These are phyloP conservation scores for Rhynchospora pubera DNA, from an alignment of 176 grass and related monocot species.

Conservation along the genomic window DNA sequence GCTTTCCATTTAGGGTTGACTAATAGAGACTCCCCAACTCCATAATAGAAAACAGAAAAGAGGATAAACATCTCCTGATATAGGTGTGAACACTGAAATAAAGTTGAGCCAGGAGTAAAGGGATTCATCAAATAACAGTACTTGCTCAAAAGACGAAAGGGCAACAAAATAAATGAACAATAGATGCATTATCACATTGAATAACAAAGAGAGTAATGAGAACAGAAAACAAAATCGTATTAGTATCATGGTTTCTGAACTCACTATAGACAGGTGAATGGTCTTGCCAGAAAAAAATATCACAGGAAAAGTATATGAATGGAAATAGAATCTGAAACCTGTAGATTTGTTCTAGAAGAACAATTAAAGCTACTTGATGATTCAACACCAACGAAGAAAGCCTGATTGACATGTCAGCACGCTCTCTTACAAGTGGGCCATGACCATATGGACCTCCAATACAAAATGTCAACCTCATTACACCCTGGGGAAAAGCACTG, in stretches of 20 bases:
- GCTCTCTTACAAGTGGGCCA: conserved; percentile 43
- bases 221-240: not conserved
- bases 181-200: not conserved
- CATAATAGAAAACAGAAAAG: not conserved
- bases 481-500: conserved; percentile 42
- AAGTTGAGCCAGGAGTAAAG: not conserved
- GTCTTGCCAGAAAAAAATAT: not conserved
- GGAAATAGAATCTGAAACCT: conserved; percentile 36
- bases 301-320: conserved; percentile 2
- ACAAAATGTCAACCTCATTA: conserved; percentile 64
- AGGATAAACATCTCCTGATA: not conserved
- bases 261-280: not conserved
- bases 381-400: conserved; percentile 91
- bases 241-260: not conserved
- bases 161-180: not conserved
- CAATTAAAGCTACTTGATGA: conserved; percentile 79
- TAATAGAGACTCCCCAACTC: not conserved
- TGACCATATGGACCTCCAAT: conserved; percentile 89
- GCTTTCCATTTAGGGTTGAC: not conserved
- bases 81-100: not conserved
- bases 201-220: not conserved
- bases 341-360: conserved; percentile 90
- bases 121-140: not conserved
- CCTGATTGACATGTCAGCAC: conserved; percentile 56
- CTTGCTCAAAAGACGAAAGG: not conserved